phyloP scores from a whole-genome alignment of 192 early-diverging fungal species.

The Backusella mclennaniae region DNA sequence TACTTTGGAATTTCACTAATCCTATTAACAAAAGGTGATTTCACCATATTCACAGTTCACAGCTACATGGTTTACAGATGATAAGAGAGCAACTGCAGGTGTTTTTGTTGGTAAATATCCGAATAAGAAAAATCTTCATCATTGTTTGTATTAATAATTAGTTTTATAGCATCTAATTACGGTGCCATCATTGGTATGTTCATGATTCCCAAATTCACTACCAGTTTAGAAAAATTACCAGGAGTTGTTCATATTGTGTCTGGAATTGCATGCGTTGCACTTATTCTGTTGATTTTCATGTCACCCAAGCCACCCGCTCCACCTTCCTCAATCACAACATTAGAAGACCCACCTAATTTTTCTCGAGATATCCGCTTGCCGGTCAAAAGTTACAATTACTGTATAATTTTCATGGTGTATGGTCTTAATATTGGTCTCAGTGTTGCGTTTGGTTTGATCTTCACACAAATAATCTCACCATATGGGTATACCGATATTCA shows the following conservation, averaged over 20 bases:
- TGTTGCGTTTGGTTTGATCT: constrained; percentile 25
- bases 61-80: constrained; percentile 34
- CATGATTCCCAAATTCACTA: constrained; percentile 28
- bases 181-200: constrained; percentile 35
- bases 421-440: constrained; percentile 26
- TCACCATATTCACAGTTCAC: constrained; percentile 14
- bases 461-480: constrained; percentile 31
- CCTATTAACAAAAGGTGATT: too few relatives aligned
- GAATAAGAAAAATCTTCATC: neutral
- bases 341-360: constrained; percentile 16
- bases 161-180: constrained; percentile 32
- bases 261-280: constrained; percentile 15
- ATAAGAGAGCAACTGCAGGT: constrained; percentile 31
- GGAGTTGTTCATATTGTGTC: constrained; percentile 13
- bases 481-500: constrained; percentile 37
- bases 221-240: neutral
- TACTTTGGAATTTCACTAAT: neutral
- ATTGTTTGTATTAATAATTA: neutral
- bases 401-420: constrained; percentile 29
- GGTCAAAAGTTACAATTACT: constrained; percentile 24
- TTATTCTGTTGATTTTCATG: neutral
- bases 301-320: too few relatives aligned
- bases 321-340: constrained; percentile 11
- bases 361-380: constrained; percentile 22
- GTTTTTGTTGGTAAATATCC: constrained; percentile 31